Evolutionary conservation across 2,329 filamentous ascomycete genomes (phyloP).

Genomic region (Diaporthe sp.): DNA sequence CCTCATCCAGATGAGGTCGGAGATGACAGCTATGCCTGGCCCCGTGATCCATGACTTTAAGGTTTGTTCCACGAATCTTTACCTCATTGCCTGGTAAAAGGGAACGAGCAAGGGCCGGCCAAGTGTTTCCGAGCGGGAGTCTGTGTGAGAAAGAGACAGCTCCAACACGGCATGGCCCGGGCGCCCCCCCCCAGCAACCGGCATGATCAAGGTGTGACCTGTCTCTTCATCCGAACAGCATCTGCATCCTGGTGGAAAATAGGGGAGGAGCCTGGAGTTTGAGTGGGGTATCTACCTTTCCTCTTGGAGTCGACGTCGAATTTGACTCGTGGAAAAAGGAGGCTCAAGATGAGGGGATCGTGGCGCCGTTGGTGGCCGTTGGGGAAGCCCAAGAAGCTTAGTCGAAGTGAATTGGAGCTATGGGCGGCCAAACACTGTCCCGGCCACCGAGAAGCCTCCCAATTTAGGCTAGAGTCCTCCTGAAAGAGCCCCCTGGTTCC

Average conservation of each 20-base stretch:
- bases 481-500: background rate
- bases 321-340: conserved; percentile 49
- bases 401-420: conserved; percentile 8
- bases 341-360: conserved; percentile 32
- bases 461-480: background rate
- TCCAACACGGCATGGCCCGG: conserved; percentile 16
- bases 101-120: background rate
- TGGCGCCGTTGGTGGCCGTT: conserved; percentile 28
- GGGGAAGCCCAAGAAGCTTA: conserved; percentile 27
- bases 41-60: background rate
- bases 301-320: conserved; percentile 15
- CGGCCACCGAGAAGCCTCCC: conserved; percentile 34
- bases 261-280: background rate
- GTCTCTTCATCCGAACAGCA: background rate
- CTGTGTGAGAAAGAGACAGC: background rate
- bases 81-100: background rate
- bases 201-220: background rate
- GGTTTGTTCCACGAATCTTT: background rate
- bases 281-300: background rate
- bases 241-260: background rate
- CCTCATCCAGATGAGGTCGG: background rate
- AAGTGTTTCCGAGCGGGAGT: background rate
- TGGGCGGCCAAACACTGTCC: conserved; percentile 37
- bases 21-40: conserved; percentile 4
- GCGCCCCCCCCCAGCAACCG: background rate